A percentile compares a stretch with the other conserved stretches of the same genome.
phyloP scores from a whole-genome alignment of 768 basidiomycete species.

The Inosperma sp. region DNA sequence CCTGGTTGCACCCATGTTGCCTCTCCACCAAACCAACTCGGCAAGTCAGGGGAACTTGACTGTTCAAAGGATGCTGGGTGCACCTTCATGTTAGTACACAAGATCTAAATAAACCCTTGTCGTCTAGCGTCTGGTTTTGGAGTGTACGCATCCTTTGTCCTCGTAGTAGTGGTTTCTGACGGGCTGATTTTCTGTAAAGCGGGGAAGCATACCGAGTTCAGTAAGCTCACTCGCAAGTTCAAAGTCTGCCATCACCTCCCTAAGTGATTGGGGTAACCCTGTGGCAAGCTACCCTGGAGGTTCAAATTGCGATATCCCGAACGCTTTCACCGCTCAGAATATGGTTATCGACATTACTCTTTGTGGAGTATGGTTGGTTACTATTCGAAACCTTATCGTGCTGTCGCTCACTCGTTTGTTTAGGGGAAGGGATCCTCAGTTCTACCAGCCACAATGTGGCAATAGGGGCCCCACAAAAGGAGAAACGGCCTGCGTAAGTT shows the following conservation, averaged over 20 bases:
- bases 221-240: slow-evolving; percentile 26
- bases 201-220: slow-evolving; percentile 26
- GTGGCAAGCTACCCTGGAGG: slow-evolving; percentile 37
- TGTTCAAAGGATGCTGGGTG: slow-evolving; percentile 39
- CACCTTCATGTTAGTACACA: no score
- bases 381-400: not conserved
- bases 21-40: slow-evolving; percentile 28
- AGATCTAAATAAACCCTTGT: no score
- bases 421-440: slow-evolving; percentile 41
- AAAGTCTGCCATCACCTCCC: slow-evolving; percentile 30
- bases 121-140: slow-evolving; percentile 4
- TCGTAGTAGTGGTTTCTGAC: not conserved
- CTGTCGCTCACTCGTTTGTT: not conserved
- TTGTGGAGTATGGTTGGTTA: slow-evolving; percentile 41
- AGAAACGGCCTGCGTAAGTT: slow-evolving; percentile 31
- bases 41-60: slow-evolving; percentile 26
- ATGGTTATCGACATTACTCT: slow-evolving; percentile 52
- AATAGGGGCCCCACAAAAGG: slow-evolving; percentile 25
- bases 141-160: not conserved
- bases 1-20: slow-evolving; percentile 34
- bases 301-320: slow-evolving; percentile 35
- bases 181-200: slow-evolving; percentile 16
- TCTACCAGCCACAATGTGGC: slow-evolving; percentile 42
- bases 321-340: slow-evolving; percentile 43
- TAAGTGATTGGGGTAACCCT: slow-evolving; percentile 40